phyloP scores from a whole-genome alignment of 176 grass and related monocot species.

The Phoenix roebelenii region DNA sequence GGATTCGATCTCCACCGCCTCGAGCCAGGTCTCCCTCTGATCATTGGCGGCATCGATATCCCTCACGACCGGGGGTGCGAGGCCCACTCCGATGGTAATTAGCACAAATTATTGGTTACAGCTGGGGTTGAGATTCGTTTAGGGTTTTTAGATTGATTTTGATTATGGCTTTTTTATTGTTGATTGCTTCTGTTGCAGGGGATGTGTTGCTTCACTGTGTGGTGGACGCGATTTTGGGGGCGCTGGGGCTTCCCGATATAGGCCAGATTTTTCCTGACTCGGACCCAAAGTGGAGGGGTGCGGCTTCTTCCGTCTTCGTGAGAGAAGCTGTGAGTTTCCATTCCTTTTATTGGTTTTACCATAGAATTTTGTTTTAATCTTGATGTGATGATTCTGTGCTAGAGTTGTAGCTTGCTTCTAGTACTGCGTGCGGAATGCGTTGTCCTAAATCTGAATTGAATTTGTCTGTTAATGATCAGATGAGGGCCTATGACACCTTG shows the following conservation, averaged over 20 bases:
- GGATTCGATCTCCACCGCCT: slow-evolving; percentile 98
- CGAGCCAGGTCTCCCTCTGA: slow-evolving; percentile 82
- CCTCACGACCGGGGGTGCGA: slow-evolving; percentile 94
- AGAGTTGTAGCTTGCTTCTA: too few relatives aligned
- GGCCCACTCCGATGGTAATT: slow-evolving; percentile 85
- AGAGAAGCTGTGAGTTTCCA: slow-evolving; percentile 69
- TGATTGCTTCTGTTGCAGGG: slow-evolving; percentile 24
- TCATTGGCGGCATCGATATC: slow-evolving; percentile 86
- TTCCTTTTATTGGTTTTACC: background rate
- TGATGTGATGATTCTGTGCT: too few relatives aligned
- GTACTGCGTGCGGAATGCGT: too few relatives aligned
- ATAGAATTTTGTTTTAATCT: too few relatives aligned
- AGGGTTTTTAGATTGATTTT: background rate
- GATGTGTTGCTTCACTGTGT: slow-evolving; percentile 99
- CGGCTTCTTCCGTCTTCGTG: slow-evolving; percentile 72
- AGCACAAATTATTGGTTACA: too few relatives aligned
- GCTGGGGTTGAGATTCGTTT: background rate
- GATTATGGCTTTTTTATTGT: background rate
- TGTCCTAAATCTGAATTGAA: too few relatives aligned
- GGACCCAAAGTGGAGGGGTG: slow-evolving; percentile 86
- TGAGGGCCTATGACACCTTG: too few relatives aligned
- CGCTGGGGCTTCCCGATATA: slow-evolving; percentile 92
- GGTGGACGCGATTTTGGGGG: slow-evolving; percentile 92
- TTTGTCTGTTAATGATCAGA: too few relatives aligned
- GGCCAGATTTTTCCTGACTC: slow-evolving; percentile 97